Evolutionary conservation across 2,329 filamentous ascomycete species (phyloP), one percentile per base, ranked within the genome.

Genomic region (Xylariomycetidae sp.): DNA sequence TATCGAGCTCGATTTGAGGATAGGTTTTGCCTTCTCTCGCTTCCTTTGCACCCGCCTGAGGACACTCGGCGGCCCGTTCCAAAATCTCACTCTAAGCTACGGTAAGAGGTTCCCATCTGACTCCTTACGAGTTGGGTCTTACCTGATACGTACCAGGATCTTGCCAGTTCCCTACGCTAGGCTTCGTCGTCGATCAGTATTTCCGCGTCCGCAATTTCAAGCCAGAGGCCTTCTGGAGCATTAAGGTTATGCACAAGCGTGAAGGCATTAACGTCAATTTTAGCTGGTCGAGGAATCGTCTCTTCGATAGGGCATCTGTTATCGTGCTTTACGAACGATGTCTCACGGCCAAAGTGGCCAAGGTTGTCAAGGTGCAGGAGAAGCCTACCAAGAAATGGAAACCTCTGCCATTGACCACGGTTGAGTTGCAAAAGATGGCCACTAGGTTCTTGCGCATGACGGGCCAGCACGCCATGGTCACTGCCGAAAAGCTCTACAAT

Each of bases 141-240:
- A 48, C 39, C 34, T 13, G n/a, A n/a, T n/a, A 19, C 10, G 16
- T 24, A 3, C 6, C 22, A 85, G 85, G 76, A 10, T 95, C 89
- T 4, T 98, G 92, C 47, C 92, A 98, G 57, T 98, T 98, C 51
- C 92, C 92, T 2, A 96, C 92, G 0, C 70, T 98, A 5, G 92
- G 92, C 0, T 98, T 98, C 46, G 90, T 98, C 2, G 92, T 98
- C 6, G 92, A 98, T 59, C 79, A 90, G 29, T 98, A 96, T 58
- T 86, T 95, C 49, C 80, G 85, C 31, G 92, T 98, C 32, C 81
- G 86, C 43, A 95, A 94, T 48, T 98, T 98, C 58, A 79, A 92
- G 1, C 84, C 90, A 0, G 92, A 98, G 54, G 67, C 76, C 0
- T 98, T 96, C 59, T 98, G 92, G 92, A 74, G 75, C 39, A 94